Evolutionary conservation across 192 early-diverging fungal genomes (phyloP).

Genomic region (Fimicolochytrium jonesii): DNA sequence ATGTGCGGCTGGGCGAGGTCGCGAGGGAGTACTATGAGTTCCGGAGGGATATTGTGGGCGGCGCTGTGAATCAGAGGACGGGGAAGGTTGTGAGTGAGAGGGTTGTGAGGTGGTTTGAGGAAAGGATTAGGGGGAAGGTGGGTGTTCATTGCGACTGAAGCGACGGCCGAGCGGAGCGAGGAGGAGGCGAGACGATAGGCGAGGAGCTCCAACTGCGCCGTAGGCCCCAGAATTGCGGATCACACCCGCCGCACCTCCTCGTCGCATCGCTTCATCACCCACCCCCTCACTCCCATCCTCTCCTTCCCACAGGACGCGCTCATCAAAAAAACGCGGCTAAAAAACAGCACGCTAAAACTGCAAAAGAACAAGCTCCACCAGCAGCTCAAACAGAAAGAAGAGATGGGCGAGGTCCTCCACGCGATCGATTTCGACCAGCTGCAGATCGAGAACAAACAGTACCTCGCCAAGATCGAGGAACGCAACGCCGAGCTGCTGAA

Average conservation of each 20-base stretch:
- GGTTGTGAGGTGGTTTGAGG: constrained; percentile 55
- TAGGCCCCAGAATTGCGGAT: no score
- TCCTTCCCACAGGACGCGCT: constrained; percentile 56
- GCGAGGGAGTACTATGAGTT: constrained; percentile 61
- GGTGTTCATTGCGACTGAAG: not conserved
- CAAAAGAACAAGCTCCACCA: constrained; percentile 61
- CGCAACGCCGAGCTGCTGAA: constrained; percentile 58
- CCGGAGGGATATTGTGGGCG: constrained; percentile 48
- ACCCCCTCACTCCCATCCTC: no score
- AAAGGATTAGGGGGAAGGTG: constrained; percentile 54
- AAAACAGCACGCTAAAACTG: constrained; percentile 55
- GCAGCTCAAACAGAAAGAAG: constrained; percentile 64
- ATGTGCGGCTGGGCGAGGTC: constrained; percentile 47
- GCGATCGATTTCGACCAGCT: constrained; percentile 66
- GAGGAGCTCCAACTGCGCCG: no score
- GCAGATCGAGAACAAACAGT: constrained; percentile 65
- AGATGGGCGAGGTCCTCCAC: constrained; percentile 65
- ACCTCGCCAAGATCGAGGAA: constrained; percentile 60
- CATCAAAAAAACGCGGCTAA: constrained; percentile 58
- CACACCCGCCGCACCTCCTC: no score
- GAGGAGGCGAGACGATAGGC: no score
- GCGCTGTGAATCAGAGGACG: constrained; percentile 46
- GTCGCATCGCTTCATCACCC: no score
- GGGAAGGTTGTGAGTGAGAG: constrained; percentile 55
- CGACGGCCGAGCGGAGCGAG: no score